Evolutionary conservation across 2,329 filamentous ascomycete species (phyloP).

Genomic region (Colletotrichum sansevieriae): DNA sequence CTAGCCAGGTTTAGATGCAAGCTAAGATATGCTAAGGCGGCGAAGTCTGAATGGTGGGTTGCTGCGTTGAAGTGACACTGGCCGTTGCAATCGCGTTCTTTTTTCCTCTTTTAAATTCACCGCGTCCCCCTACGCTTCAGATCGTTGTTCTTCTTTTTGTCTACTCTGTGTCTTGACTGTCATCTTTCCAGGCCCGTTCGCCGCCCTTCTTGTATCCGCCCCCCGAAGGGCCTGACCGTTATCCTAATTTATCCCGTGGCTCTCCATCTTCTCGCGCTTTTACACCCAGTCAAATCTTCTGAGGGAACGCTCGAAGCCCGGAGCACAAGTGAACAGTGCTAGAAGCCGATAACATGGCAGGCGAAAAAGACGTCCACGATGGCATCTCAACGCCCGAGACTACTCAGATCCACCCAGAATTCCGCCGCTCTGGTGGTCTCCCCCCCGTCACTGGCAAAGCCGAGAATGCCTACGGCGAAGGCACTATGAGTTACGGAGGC

Average conservation of each 20-base stretch:
- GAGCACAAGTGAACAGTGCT: background rate
- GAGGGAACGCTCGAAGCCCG: background rate
- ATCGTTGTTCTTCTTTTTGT: conserved; percentile 10
- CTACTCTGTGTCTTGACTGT: conserved; percentile 23
- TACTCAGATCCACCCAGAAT: conserved; percentile 28
- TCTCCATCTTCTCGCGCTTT: too few relatives aligned
- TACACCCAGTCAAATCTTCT: too few relatives aligned
- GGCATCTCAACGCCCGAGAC: conserved; percentile 37
- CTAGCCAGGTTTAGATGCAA: conserved; percentile 9
- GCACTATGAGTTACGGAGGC: conserved; percentile 7
- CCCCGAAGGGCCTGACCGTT: conserved; percentile 8
- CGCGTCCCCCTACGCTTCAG: conserved; percentile 9
- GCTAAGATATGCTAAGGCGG: conserved; percentile 11
- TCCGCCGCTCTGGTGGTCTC: background rate
- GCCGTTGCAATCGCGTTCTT: conserved; percentile 9
- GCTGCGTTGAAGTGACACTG: background rate
- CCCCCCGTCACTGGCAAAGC: background rate
- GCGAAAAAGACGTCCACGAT: conserved; percentile 35
- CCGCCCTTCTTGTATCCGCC: conserved; percentile 1
- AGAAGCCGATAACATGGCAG: conserved; percentile 8
- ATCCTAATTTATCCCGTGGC: background rate
- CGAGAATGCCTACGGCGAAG: background rate
- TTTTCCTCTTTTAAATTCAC: conserved; percentile 28
- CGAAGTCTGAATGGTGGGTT: conserved; percentile 1
- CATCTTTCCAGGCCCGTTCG: conserved; percentile 12